Base-by-base conservation (phyloP, 202 grass and related monocot species). In the Cymbopogon flexuosus region DNA sequence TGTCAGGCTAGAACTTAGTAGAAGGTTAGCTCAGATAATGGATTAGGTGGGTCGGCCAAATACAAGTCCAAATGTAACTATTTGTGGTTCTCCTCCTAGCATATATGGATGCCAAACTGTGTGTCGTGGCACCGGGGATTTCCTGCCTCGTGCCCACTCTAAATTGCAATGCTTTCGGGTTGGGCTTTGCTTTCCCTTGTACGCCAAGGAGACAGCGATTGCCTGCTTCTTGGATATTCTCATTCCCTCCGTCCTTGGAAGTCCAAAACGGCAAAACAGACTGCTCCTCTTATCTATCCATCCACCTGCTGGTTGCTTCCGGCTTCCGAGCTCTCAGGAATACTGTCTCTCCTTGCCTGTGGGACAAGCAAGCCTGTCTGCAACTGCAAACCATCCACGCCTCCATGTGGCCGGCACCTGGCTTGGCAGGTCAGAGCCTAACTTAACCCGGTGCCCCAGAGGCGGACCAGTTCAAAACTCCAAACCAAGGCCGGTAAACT, bases 261-360 rank as follows among this genome's bases (percentile, higher is more conserved):
- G 47, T 73, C 79, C 60, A 62, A 79, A 83, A 41, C 23, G 65
- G 72, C 73, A 68, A 79, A 79, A 41, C 23, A 37, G 71, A 71
- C 77, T 81, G 58, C 29, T 62, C 35, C 52, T 75, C 58, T 22
- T 10, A 5, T 52, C 22, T 14, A 72, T 60, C 72, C 72, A 89
- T 5, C 45, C 14, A 16, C 72, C 64, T 81, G n/a, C 64, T 66
- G 37, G 46, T 77, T 71, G 87, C 87, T 71, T 76, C 77, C 69
- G 21, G 51, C 45, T 43, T 70, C 77, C 46, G n/a, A 34, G 23
- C 14, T 65, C 70, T 30, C 30, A 65, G 68, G 82, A 85, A 77
- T 71, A 46, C 66, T 51, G 58, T 29, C 49, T 81, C 43, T 0
- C 18, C 59, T 82, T 83, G 24, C 83, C 61, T 78, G 67, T 62